These are phyloP conservation scores for Talaromyces adpressus DNA, from an alignment of 495 filamentous ascomycete genomes.

Conservation along the genomic window DNA sequence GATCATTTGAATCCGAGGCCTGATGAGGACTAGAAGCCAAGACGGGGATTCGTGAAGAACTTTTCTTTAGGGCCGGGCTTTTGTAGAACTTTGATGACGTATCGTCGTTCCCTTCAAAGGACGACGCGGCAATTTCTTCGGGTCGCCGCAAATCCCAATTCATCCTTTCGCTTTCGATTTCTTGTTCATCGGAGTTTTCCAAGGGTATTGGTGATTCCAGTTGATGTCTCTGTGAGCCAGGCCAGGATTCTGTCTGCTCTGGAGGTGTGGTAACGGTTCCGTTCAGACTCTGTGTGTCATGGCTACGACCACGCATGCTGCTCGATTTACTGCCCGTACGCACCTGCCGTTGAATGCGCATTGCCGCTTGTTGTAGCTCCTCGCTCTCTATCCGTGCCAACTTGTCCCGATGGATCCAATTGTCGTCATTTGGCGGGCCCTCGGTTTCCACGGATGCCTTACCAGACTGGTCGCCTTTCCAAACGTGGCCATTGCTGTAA, in stretches of 20 bases:
- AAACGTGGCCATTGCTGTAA: slow-evolving; percentile 12
- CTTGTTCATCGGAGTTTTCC: slow-evolving; percentile 30
- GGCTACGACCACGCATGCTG: slow-evolving; percentile 43
- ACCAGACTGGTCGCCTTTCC: slow-evolving; percentile 11
- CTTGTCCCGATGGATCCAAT: slow-evolving; percentile 97
- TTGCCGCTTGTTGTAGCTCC: slow-evolving; percentile 83
- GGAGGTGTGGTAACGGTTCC: slow-evolving; percentile 22
- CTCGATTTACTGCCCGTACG: slow-evolving; percentile 56
- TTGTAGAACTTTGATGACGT: slow-evolving; percentile 31
- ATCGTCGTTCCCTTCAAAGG: slow-evolving; percentile 39
- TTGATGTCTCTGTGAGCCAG: slow-evolving; percentile 32
- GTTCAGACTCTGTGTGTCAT: slow-evolving; percentile 36
- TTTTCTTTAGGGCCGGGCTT: slow-evolving; percentile 37
- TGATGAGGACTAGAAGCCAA: slow-evolving; percentile 69
- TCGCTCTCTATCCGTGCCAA: slow-evolving; percentile 86
- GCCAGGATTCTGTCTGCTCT: slow-evolving; percentile 30
- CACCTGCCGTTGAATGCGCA: slow-evolving; percentile 55
- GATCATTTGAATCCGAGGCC: slow-evolving; percentile 65
- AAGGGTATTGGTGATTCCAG: slow-evolving; percentile 38
- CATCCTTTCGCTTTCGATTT: slow-evolving; percentile 25
- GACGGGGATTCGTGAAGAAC: slow-evolving; percentile 76
- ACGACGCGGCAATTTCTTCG: slow-evolving; percentile 63
- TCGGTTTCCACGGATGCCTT: slow-evolving; percentile 2
- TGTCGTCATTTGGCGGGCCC: slow-evolving; percentile 32
- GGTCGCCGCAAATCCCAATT: slow-evolving; percentile 71